Conservation (phyloP, 768 basidiomycete species). For the Mycena venus region DNA sequence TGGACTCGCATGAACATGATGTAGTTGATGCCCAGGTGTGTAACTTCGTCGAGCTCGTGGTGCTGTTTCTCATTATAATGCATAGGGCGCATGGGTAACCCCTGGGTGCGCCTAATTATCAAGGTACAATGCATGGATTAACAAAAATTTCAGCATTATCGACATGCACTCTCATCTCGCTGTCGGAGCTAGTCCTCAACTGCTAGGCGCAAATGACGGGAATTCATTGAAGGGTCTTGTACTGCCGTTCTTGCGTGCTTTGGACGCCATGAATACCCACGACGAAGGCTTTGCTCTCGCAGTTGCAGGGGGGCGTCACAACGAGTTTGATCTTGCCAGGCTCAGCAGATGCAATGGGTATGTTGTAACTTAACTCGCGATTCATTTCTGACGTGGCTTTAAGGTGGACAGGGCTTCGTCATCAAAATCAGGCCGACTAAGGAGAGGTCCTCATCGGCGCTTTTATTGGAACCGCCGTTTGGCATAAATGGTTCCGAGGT, state of each 20-base stretch:
- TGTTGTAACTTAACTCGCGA: neutral
- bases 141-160: constrained; percentile 43
- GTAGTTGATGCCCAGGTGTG: constrained; percentile 27
- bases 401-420: constrained; percentile 87
- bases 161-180: constrained; percentile 71
- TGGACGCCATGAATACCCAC: constrained; percentile 84
- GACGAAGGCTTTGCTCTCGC: constrained; percentile 76
- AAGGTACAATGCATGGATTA: constrained; percentile 8
- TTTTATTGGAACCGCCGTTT: constrained; percentile 84
- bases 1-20: constrained; percentile 24
- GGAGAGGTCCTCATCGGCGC: constrained; percentile 78
- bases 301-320: constrained; percentile 85
- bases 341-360: constrained; percentile 73
- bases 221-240: constrained; percentile 64
- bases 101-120: constrained; percentile 62
- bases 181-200: constrained; percentile 45
- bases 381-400: constrained; percentile 8
- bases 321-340: constrained; percentile 83
- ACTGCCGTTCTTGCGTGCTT: constrained; percentile 71
- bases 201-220: constrained; percentile 58
- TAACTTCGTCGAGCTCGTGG: constrained; percentile 28
- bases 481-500: constrained; percentile 57
- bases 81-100: constrained; percentile 81
- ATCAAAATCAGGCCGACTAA: constrained; percentile 83
- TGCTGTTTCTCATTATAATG: constrained; percentile 51